phyloP scores from a whole-genome alignment of 2,329 filamentous ascomycete genomes.

The Zymoseptoria crescenta region DNA sequence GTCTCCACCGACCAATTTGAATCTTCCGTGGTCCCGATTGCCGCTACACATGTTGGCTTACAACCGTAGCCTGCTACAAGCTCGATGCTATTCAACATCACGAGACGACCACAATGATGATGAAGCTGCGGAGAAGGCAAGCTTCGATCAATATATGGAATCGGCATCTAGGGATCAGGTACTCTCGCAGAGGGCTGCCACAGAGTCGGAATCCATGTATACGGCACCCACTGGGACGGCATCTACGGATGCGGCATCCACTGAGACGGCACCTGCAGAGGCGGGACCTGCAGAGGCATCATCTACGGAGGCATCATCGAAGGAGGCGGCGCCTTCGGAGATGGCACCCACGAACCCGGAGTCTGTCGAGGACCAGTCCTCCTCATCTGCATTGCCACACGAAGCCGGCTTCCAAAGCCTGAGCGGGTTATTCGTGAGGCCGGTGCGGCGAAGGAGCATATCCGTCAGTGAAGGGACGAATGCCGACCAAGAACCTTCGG shows the following conservation, averaged over 20 bases:
- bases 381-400: conserved; percentile 10
- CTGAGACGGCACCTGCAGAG: not conserved
- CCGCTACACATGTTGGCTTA: conserved; percentile 13
- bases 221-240: not conserved
- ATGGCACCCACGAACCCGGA: not conserved
- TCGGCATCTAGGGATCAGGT: no score
- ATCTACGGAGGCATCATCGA: not conserved
- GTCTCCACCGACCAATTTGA: not conserved
- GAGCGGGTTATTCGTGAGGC: conserved; percentile 19
- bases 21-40: conserved; percentile 11
- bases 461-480: not conserved
- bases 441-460: not conserved
- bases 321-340: no score
- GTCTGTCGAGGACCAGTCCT: not conserved
- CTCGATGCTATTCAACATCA: conserved; percentile 17
- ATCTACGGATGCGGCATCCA: not conserved
- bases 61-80: not conserved
- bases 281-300: not conserved
- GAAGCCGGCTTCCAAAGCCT: conserved; percentile 25
- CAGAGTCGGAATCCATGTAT: not conserved
- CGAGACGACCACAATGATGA: not conserved
- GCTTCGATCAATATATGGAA: not conserved
- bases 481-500: not conserved
- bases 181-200: no score
- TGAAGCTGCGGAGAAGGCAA: not conserved